Evolutionary conservation across 768 basidiomycete genomes (phyloP).

Genomic region (Pulveroboletus ravenelii): DNA sequence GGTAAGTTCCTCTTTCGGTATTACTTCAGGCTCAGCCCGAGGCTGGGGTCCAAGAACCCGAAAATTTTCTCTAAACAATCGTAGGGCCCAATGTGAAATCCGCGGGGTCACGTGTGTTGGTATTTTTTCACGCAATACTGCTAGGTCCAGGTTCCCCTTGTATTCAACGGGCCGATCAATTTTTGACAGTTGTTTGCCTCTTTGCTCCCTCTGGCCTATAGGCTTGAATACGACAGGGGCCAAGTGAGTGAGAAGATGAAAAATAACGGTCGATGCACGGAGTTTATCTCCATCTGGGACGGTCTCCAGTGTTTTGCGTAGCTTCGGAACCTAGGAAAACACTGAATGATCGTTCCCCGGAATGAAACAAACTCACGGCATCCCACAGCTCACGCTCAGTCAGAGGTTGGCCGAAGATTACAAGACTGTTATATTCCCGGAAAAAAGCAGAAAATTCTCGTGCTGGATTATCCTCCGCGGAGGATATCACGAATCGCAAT

Average conservation of each 20-base stretch:
- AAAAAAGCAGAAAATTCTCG: slow-evolving; percentile 35
- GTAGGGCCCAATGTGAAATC: slow-evolving; percentile 47
- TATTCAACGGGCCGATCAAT: slow-evolving; percentile 2
- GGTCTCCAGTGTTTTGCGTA: slow-evolving; percentile 20
- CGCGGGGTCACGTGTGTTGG: slow-evolving; percentile 60
- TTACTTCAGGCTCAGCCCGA: slow-evolving; percentile 8
- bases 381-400: slow-evolving; percentile 27
- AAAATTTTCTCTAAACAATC: slow-evolving; percentile 52
- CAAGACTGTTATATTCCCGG: slow-evolving; percentile 20
- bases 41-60: slow-evolving; percentile 47
- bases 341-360: background rate
- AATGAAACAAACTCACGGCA: slow-evolving; percentile 12
- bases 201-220: background rate
- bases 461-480: slow-evolving; percentile 20
- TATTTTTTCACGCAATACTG: slow-evolving; percentile 53
- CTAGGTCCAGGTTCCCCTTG: slow-evolving; percentile 48
- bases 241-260: slow-evolving; percentile 11
- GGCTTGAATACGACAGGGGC: slow-evolving; percentile 13
- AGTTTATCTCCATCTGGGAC: slow-evolving; percentile 18
- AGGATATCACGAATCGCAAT: slow-evolving; percentile 44
- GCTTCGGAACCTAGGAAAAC: slow-evolving; percentile 16
- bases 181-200: background rate
- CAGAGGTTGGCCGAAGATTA: slow-evolving; percentile 17
- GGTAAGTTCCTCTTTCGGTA: slow-evolving; percentile 9
- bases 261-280: slow-evolving; percentile 18